phyloP scores from a whole-genome alignment of 2,329 filamentous ascomycete species.

The Phyllosticta capitalensis region DNA sequence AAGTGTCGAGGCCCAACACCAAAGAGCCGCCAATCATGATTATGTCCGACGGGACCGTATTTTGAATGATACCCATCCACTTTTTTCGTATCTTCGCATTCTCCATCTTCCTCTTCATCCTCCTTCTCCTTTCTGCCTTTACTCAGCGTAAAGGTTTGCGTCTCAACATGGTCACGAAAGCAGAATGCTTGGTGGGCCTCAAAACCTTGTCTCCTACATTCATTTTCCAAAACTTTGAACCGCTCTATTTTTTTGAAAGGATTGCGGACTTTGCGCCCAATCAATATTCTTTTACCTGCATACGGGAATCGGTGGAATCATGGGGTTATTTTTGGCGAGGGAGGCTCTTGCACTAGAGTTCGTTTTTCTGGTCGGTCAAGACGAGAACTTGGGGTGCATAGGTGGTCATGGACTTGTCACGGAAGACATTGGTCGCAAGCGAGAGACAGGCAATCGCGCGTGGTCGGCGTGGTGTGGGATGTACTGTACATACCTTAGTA shows the following conservation, averaged over 20 bases:
- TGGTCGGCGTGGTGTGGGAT: not conserved
- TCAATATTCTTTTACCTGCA: not conserved
- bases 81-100: conserved; percentile 2
- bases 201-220: not conserved
- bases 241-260: not conserved
- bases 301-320: not conserved
- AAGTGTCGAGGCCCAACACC: conserved; percentile 90
- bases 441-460: not conserved
- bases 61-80: conserved; percentile 48
- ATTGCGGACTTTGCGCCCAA: not conserved
- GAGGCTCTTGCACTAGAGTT: not conserved
- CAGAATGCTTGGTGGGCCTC: not conserved
- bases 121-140: not conserved
- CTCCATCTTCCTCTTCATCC: not conserved
- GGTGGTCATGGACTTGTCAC: not conserved
- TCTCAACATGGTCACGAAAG: not conserved
- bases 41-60: conserved; percentile 90
- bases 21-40: conserved; percentile 96
- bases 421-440: not conserved
- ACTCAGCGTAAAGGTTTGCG: not conserved
- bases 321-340: not conserved
- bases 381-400: not conserved
- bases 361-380: not conserved
- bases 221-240: too few relatives aligned
- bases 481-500: not conserved